phyloP scores from a whole-genome alignment of 2,329 filamentous ascomycete genomes.

The Ceratocystis huliohia region DNA sequence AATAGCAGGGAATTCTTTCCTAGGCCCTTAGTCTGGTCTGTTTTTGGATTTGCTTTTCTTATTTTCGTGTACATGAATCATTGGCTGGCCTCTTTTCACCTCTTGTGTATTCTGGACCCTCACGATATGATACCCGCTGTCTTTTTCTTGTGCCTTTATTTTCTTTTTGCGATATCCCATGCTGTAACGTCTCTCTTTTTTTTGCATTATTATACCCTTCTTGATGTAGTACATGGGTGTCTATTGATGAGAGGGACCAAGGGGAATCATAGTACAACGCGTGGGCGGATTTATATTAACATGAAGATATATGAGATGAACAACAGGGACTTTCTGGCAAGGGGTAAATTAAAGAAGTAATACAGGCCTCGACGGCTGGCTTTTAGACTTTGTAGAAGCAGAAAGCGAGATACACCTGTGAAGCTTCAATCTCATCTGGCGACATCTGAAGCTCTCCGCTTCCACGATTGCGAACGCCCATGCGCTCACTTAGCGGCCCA shows the following conservation, averaged over 20 bases:
- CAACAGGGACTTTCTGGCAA: neutral
- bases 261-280: neutral
- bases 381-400: slow-evolving; percentile 86
- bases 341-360: neutral
- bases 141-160: slow-evolving; percentile 2
- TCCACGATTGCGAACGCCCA: slow-evolving; percentile 71
- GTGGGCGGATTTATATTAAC: neutral
- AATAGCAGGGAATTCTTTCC: slow-evolving; percentile 12
- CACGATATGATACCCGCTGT: slow-evolving; percentile 3
- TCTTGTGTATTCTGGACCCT: neutral
- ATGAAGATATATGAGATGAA: neutral
- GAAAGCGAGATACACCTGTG: slow-evolving; percentile 82
- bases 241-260: too few species aligned
- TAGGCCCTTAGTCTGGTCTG: slow-evolving; percentile 10
- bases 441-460: slow-evolving; percentile 57
- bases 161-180: slow-evolving; percentile 23
- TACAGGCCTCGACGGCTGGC: neutral
- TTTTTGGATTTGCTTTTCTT: neutral
- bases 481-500: slow-evolving; percentile 80
- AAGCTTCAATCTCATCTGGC: slow-evolving; percentile 83
- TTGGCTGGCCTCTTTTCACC: neutral
- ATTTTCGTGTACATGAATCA: slow-evolving; percentile 8
- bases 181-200: slow-evolving; percentile 1
- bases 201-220: slow-evolving; percentile 7
- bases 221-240: neutral